Conservation (phyloP, 257 asterid species). For the Fraxinus excelsior region DNA sequence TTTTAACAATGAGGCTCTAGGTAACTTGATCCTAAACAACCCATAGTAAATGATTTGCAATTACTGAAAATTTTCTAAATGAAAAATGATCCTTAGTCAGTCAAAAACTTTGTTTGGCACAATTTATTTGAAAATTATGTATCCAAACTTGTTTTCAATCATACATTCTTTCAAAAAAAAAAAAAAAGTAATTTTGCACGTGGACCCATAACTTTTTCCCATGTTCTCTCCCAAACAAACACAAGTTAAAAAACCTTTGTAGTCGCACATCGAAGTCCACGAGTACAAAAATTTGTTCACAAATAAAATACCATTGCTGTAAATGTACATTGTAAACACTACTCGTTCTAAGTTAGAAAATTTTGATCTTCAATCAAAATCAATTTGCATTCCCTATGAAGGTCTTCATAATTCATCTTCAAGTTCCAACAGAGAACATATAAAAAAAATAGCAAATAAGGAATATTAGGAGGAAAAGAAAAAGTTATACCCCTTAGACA, state of each 20-base stretch:
- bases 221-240: too few relatives aligned
- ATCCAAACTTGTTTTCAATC: too few relatives aligned
- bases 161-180: too few relatives aligned
- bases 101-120: too few relatives aligned
- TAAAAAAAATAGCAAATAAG: slow-evolving; percentile 2
- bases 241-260: too few relatives aligned
- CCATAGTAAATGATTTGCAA: not conserved
- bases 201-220: too few relatives aligned
- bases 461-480: slow-evolving; percentile 3
- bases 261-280: not conserved
- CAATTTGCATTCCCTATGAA: slow-evolving; percentile 5
- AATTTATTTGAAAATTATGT: too few relatives aligned
- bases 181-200: too few relatives aligned
- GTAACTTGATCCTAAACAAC: not conserved
- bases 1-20: not conserved
- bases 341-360: not conserved
- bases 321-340: slow-evolving; percentile 4
- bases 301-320: not conserved
- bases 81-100: not conserved
- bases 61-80: not conserved
- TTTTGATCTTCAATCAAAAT: not conserved
- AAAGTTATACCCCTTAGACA: slow-evolving; percentile 60
- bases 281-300: not conserved
- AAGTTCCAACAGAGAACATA: not conserved
- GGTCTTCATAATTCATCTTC: not conserved